Evolutionary conservation across 495 filamentous ascomycete species (phyloP).

Genomic region (Pseudomonodictys pantanalensis): DNA sequence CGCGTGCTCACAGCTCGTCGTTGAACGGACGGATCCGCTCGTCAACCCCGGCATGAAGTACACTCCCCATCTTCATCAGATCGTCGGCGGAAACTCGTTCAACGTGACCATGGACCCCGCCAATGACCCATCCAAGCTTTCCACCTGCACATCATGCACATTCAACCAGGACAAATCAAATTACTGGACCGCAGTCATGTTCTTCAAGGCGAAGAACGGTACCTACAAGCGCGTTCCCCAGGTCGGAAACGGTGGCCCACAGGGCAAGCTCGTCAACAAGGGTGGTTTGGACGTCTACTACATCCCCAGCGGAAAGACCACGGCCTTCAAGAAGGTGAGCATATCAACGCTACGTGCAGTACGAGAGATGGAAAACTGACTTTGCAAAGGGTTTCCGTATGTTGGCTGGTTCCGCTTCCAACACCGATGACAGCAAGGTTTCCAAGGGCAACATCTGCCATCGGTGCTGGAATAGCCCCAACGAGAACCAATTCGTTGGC

Average conservation of each 20-base stretch:
- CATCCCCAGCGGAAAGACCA: conserved; percentile 38
- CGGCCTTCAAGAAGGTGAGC: conserved; percentile 30
- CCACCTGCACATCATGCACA: conserved; percentile 31
- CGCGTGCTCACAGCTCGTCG: conserved; percentile 56
- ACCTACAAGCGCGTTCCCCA: conserved; percentile 26
- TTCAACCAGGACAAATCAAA: conserved; percentile 32
- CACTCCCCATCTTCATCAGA: conserved; percentile 34
- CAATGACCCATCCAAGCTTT: conserved; percentile 28
- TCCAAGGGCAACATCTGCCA: conserved; percentile 39
- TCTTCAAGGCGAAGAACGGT: conserved; percentile 32
- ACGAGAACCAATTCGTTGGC: conserved; percentile 34
- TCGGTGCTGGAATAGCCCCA: conserved; percentile 51
- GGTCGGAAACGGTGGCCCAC: conserved; percentile 28
- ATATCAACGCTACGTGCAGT: not conserved
- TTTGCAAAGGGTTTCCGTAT: conserved; percentile 27
- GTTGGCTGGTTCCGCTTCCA: conserved; percentile 25
- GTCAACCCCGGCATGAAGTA: conserved; percentile 34
- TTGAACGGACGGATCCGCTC: conserved; percentile 36
- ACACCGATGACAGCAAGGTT: conserved; percentile 46
- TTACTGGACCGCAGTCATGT: conserved; percentile 37
- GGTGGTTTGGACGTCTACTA: conserved; percentile 35
- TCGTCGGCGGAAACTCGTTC: conserved; percentile 32
- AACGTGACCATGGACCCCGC: conserved; percentile 35
- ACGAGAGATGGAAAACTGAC: not conserved
- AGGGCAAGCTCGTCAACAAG: conserved; percentile 32